Evolutionary conservation across 2,329 filamentous ascomycete genomes (phyloP), one percentile per base, ranked within the genome.

Genomic region (Paecilomyces niveus): DNA sequence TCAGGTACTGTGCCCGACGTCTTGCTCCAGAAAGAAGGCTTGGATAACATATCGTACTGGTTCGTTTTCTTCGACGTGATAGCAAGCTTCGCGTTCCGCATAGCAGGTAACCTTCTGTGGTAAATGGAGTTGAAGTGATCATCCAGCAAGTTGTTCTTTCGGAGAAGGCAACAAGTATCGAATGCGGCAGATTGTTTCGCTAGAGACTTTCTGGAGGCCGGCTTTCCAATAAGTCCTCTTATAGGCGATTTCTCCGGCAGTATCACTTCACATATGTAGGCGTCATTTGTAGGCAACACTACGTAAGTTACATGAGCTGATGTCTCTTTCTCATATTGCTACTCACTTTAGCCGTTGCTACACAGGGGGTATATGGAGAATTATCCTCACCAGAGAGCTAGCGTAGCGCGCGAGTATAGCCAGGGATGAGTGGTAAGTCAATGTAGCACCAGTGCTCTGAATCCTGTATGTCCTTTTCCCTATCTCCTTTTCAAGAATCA

Each of bases 101-200:
- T 93, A 0, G 78, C 81, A 3, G 91, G 92, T 0, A 94, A 78
- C 45, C 81, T 80, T 68, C 88, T 93, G 21, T 81, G 80, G 60
- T 90, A 89, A 0, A 83, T 83, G 0, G 94, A 90, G 57, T 90
- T 82, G 2, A 97, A 79, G 68, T 91, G 78, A 0, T 86, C 81
- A 68, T 97, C 85, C 4, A 99, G 78, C 60, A 88, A 85, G 1
- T 83, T 83, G 56, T 82, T 81, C 59, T 84, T 79, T 54, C 87
- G 80, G 15, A 99, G 80, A 61, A 85, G 71, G 1, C 91, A 70
- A 67, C 92, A 97, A 55, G 89, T 85, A 67, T 92, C 85, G 70
- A 93, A 97, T 0, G 94, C 93, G 2, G 92, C 93, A 0, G 92
- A 90, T 63, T 90, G 90, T 72, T 94, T 95, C 3, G 94, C 93